Conservation (phyloP, 148 eudicot species). For the Persicaria maculosa region DNA sequence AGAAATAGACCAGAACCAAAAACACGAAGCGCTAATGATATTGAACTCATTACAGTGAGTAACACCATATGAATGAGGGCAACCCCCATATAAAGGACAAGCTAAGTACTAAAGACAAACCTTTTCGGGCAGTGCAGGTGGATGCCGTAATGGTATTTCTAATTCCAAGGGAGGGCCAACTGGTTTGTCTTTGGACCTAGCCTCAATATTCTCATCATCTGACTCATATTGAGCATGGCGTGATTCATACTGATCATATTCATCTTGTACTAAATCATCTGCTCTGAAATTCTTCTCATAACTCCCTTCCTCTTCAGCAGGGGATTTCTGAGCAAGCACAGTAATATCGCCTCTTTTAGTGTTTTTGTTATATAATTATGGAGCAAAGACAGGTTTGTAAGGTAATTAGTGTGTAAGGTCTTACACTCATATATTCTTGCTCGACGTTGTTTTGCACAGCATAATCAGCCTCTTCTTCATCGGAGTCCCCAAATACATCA, state of each 20-base stretch:
- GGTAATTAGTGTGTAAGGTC: conserved; percentile 13
- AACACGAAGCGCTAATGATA: not conserved
- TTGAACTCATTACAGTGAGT: not conserved
- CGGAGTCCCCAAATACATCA: conserved; percentile 98
- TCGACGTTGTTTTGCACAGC: conserved; percentile 56
- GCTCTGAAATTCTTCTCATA: conserved; percentile 63
- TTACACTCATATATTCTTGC: conserved; percentile 50
- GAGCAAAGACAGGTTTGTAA: conserved; percentile 10
- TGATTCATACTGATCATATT: conserved; percentile 66
- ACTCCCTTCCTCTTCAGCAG: conserved; percentile 75
- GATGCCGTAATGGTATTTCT: conserved; percentile 81
- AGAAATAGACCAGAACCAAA: not conserved
- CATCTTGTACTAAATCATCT: conserved; percentile 86
- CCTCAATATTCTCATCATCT: conserved; percentile 67
- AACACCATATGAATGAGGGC: not conserved
- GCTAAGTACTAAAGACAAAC: conserved; percentile 23
- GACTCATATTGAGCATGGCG: conserved; percentile 38
- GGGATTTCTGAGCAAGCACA: conserved; percentile 44
- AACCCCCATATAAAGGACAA: not conserved
- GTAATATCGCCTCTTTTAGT: conserved; percentile 6
- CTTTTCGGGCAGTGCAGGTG: conserved; percentile 79
- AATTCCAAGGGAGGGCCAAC: conserved; percentile 87
- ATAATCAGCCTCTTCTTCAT: conserved; percentile 85
- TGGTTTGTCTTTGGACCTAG: conserved; percentile 66
- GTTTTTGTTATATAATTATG: not conserved